Base-by-base conservation (phyloP, 2,329 filamentous ascomycete species). In the Diplodia sapinea region DNA sequence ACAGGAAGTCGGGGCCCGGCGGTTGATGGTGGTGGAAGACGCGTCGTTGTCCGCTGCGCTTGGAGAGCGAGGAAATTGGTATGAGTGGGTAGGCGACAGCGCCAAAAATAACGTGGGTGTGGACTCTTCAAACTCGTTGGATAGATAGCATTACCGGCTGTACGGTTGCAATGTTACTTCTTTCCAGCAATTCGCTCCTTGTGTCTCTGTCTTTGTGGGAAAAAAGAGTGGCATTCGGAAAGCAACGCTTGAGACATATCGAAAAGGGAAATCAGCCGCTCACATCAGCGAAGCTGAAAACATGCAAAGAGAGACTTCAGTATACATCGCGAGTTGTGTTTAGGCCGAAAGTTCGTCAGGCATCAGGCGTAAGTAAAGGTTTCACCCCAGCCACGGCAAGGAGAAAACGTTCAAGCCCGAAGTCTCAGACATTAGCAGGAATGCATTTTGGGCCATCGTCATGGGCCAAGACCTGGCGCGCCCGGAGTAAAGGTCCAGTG, bases 401-500 rank as follows among this genome's bases (percentile, higher is more conserved):
- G 29, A 31, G 9, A 31, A 33, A 33, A 33, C 31, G 31, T 33
- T 9, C 31, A 33, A 1, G 29, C 29, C 29, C 31, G 29, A 11
- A 15, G 29, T 36, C 9, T 49, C 4, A 49, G 38, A 47, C 36
- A 4, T 33, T 6, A 33, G 31, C 31, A 33, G 31, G 31, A 33
- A 33, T 33, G 36, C 1, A 31, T 29, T 43, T 8, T 9, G 26
- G 31, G 31, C 31, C 31, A 2, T 33, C 31, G 31, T 51, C 29
- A 62, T 17, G 59, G 59, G 23, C 59, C 47, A 23, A 62, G 59
- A 15, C 59, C 59, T 43, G 59, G 59, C 20, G 59, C 59, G 40
- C 59, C 40, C 59, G 29, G 29, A 9, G 59, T 62, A 47, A 62
- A 62, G 8, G 51, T 50, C 59, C 59, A 62, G 12, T 13, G 43